Evolutionary conservation across 495 filamentous ascomycete genomes (phyloP).

Genomic region (Xylaria curta): DNA sequence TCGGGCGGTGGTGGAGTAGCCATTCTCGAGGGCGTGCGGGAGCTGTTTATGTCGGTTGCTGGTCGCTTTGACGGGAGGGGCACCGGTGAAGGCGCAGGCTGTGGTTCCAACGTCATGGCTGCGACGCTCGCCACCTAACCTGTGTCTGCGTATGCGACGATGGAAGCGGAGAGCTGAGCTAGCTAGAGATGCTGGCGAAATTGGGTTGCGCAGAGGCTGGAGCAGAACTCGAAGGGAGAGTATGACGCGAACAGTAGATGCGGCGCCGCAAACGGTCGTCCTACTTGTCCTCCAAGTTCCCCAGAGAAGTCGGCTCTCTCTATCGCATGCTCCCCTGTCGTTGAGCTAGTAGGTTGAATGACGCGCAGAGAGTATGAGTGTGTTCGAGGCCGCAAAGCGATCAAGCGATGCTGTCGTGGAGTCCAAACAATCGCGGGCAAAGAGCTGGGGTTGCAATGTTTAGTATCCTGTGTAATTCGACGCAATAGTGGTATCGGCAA

Average conservation of each 20-base stretch:
- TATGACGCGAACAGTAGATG: constrained; percentile 12
- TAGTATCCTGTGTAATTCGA: constrained; percentile 8
- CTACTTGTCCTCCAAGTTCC: constrained; percentile 27
- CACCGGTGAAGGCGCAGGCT: constrained; percentile 35
- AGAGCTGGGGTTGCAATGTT: constrained; percentile 8
- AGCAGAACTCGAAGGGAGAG: constrained; percentile 13
- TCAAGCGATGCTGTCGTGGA: constrained; percentile 7
- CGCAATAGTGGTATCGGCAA: constrained; percentile 7
- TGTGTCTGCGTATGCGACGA: neutral
- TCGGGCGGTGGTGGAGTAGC: constrained; percentile 50
- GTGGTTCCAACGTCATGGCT: constrained; percentile 47
- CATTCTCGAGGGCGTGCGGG: constrained; percentile 43
- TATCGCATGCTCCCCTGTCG: constrained; percentile 35
- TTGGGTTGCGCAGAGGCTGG: constrained; percentile 8
- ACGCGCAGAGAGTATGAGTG: constrained; percentile 5
- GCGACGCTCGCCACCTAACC: neutral
- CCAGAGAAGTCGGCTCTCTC: constrained; percentile 29
- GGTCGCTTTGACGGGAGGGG: constrained; percentile 46
- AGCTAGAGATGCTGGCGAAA: neutral
- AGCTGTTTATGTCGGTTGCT: constrained; percentile 41
- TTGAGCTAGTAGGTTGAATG: constrained; percentile 24
- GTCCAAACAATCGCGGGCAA: constrained; percentile 5
- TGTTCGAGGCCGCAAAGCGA: neutral
- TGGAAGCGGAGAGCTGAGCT: neutral
- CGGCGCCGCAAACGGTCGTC: constrained; percentile 26